Evolutionary conservation across 208 protist species (phyloP), one percentile per base, ranked within the genome.

Genomic region (Porcisia deanei): DNA sequence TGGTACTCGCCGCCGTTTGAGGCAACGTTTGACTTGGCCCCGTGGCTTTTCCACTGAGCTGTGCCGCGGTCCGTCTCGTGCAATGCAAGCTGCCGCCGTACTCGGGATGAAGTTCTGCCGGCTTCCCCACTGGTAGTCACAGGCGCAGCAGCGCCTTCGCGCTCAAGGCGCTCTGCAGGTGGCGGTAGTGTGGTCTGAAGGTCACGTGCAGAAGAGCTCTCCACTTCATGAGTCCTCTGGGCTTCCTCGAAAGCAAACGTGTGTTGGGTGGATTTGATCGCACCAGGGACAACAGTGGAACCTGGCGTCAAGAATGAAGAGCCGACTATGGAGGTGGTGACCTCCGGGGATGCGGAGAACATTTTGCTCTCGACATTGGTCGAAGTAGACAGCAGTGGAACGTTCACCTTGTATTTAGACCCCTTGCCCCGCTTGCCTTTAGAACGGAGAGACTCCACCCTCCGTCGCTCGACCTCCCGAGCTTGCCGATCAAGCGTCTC

Each of bases 401-500:
- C 55, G 9, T 49, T 74, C 72, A 52, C 59, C 57, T 22, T 80
- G 68, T 22, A 18, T n/a, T 73, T 18, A 25, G 34, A 12, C n/a
- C 10, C 16, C 37, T 30, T 64, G 3, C 14, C 69, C 8, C 74
- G 59, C 54, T 49, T 65, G 2, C 77, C 82, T 25, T 77, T 86
- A n/a, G 63, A 53, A n/a, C 73, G 45, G 52, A 69, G 72, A 34
- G 60, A 69, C 64, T 81, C 77, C 12, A 65, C 61, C 37, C 83
- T 86, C 30, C 80, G 80, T 30, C 66, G 78, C 63, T 81, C 68
- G 30, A 75, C 39, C 53, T 93, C 87, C 47, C 59, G 78, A n/a
- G 93, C 88, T 77, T 95, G 93, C 30, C 76, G 78, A 71, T 95
- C 93, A 10, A 95, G 82, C 9, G 90, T 90, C 16, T 88, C 87